These are phyloP conservation scores for Dryas drummondii DNA, from an alignment of 306 rosid genomes.

Conservation along the genomic window DNA sequence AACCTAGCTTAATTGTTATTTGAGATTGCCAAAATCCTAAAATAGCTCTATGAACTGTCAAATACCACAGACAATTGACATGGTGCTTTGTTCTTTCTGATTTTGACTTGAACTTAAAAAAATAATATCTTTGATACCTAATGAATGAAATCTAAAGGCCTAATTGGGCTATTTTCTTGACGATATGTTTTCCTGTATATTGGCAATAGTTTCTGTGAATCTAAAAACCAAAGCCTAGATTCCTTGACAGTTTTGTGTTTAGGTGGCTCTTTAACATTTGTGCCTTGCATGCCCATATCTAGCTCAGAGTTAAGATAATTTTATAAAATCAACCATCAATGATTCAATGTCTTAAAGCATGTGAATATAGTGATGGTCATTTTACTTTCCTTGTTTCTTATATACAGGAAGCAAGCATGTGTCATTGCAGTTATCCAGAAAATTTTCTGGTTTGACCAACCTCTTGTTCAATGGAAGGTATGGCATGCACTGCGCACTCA, in stretches of 20 bases:
- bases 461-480: conserved; percentile 80
- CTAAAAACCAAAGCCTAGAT: background rate
- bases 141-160: background rate
- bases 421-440: conserved; percentile 70
- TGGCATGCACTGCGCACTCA: background rate
- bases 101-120: background rate
- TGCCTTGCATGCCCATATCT: background rate
- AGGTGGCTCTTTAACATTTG: background rate
- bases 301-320: background rate
- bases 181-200: background rate
- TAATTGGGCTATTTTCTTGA: background rate
- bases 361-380: conserved; percentile 6
- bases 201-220: background rate
- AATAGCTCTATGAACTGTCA: too few relatives aligned
- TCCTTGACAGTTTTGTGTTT: background rate
- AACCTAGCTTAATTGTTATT: background rate
- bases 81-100: background rate
- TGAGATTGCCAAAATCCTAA: background rate
- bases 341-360: background rate
- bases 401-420: conserved; percentile 57
- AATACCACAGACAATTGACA: too few relatives aligned
- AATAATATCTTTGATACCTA: background rate
- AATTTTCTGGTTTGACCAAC: conserved; percentile 68
- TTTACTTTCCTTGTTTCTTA: background rate
- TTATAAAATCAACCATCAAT: background rate